Evolutionary conservation across 768 basidiomycete species (phyloP), one percentile per base, ranked within the genome.

Genomic region (Suillus alpinus): DNA sequence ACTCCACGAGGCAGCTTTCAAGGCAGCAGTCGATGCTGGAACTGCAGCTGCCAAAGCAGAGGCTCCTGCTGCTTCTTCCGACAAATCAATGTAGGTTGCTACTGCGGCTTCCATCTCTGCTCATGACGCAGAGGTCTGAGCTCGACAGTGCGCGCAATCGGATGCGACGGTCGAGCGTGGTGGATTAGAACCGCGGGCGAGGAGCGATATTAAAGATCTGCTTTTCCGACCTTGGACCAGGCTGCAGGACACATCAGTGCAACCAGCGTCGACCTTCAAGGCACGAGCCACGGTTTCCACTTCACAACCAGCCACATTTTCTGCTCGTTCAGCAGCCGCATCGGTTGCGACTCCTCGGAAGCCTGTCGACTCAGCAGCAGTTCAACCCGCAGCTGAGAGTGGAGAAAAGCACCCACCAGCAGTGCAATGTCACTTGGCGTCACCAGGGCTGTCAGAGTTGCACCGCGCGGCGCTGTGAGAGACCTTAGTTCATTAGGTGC

Each of bases 131-230:
- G 75, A 79, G 31, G 60, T 80, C 4, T 75, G 82, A 68, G 73
- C 77, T 12, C 77, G 75, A 40, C 83, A 84, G 20, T n/a, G n/a
- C n/a, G n/a, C 82, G 23, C 87, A 88, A 56, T 82, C 90, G 39
- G 78, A 78, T 2, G 77, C 82, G 6, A 90, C 90, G 1, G 78
- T 87, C 7, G 91, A 92, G 55, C 76, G 83, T 3, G 91, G 90
- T 3, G 78, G 89, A 49, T 77, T 81, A 76, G 91, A 92, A 63
- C 78, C 26, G 26, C 26, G 3, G 26, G 26, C 26, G 3, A 26
- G 26, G 26, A 26, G 26, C 26, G 26, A 26, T 26, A n/a, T n/a
- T n/a, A n/a, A n/a, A n/a, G n/a, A n/a, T n/a, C 26, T 3, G 26
- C 26, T 26, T 26, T 26, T 26, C 1, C n/a, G 26, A 26, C 26